Conservation (phyloP, 129 eudicot species). For the Helichrysum umbraculigerum region DNA sequence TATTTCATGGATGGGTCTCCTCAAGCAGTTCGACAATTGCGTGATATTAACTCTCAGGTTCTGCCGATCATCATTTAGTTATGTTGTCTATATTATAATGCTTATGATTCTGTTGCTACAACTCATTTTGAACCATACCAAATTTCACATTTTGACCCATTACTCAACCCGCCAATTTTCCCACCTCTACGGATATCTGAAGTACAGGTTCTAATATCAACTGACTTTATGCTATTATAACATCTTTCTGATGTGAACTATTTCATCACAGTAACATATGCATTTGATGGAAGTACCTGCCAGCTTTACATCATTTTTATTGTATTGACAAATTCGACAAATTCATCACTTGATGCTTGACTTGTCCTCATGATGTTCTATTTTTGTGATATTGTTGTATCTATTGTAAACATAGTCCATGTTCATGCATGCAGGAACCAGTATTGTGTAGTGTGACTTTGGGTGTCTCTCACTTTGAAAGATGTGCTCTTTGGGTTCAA, state of each 20-base stretch:
- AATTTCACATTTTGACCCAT: background rate
- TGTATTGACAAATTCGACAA: background rate
- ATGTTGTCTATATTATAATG: conserved; percentile 14
- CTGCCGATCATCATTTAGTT: conserved; percentile 8
- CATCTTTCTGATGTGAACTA: background rate
- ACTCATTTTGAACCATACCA: background rate
- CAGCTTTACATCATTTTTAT: background rate
- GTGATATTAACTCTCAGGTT: conserved; percentile 85
- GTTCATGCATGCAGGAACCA: conserved; percentile 61
- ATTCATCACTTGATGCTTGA: background rate
- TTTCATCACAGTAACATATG: too few species aligned
- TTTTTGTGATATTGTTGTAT: background rate
- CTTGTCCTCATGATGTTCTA: background rate
- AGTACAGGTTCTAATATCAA: too few species aligned
- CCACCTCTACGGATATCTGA: background rate
- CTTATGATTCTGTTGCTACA: background rate
- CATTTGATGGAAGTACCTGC: background rate
- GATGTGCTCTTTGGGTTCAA: conserved; percentile 95
- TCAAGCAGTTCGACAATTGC: conserved; percentile 96
- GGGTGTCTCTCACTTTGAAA: conserved; percentile 92
- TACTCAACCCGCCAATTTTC: background rate
- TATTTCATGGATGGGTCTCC: conserved; percentile 98
- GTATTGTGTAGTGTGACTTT: conserved; percentile 75
- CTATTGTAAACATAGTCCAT: background rate
- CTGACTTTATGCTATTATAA: too few species aligned